These are phyloP conservation scores for Naematelia encephala DNA, from an alignment of 768 basidiomycete species.

Conservation along the genomic window DNA sequence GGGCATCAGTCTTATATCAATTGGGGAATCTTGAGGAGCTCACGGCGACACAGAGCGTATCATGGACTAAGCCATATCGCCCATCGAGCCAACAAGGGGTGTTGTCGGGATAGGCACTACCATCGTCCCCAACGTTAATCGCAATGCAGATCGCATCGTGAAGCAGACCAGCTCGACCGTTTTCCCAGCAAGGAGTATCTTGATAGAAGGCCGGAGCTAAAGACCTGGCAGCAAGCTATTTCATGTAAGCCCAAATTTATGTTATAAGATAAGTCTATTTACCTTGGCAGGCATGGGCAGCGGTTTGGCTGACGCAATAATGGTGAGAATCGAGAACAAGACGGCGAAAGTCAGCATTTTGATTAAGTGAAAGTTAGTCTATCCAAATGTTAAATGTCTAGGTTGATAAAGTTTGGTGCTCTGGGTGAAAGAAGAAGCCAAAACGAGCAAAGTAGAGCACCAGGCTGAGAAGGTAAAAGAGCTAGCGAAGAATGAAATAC, in stretches of 20 bases:
- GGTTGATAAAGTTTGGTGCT: conserved; percentile 2
- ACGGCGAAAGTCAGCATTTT: conserved; percentile 26
- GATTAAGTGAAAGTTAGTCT: conserved; percentile 1
- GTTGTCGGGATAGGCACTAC: not conserved
- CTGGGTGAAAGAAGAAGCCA: conserved; percentile 5
- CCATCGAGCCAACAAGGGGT: conserved; percentile 17
- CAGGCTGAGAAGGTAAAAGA: not conserved
- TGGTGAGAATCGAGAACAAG: conserved; percentile 26
- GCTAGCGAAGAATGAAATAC: conserved; percentile 5
- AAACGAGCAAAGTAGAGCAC: not conserved
- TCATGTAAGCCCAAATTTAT: no score
- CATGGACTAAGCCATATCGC: conserved; percentile 11
- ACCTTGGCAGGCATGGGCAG: conserved; percentile 23
- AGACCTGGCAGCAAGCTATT: conserved; percentile 5
- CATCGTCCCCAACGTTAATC: conserved; percentile 2
- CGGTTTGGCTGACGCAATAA: conserved; percentile 21
- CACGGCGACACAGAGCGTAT: conserved; percentile 16
- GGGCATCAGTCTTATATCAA: not conserved
- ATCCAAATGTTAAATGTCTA: conserved; percentile 13
- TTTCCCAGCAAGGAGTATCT: conserved; percentile 26
- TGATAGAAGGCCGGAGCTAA: no score
- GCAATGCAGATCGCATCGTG: conserved; percentile 12
- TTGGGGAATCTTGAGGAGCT: not conserved
- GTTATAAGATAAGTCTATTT: conserved; percentile 16
- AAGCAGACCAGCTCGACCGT: conserved; percentile 19